phyloP scores from a whole-genome alignment of 2,329 filamentous ascomycete genomes.

The Pestalotiopsis fici region DNA sequence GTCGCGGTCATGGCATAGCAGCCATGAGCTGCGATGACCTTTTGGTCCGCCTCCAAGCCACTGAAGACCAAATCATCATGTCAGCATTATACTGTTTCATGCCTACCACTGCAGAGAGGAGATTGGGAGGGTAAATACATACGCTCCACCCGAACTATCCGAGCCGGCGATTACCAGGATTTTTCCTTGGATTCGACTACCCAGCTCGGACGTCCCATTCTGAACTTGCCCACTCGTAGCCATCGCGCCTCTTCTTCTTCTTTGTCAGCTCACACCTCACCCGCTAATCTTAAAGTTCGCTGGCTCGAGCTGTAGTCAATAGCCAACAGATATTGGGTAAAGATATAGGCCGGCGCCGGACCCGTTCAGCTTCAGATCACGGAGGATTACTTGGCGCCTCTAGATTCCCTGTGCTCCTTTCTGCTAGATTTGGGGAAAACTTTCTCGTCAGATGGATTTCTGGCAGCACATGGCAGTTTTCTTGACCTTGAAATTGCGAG shows the following conservation, averaged over 20 bases:
- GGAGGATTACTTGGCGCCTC: neutral
- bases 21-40: conserved; percentile 87
- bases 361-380: neutral
- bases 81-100: neutral
- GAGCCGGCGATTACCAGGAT: conserved; percentile 73
- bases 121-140: conserved; percentile 37
- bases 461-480: neutral
- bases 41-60: conserved; percentile 93
- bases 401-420: neutral
- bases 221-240: neutral
- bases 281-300: neutral
- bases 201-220: neutral
- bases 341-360: neutral
- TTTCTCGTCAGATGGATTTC: neutral
- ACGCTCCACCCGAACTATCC: conserved; percentile 76
- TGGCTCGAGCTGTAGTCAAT: neutral
- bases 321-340: neutral
- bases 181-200: neutral
- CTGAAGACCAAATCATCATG: conserved; percentile 43
- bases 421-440: neutral
- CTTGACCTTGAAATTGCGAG: neutral
- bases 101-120: neutral
- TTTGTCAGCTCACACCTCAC: neutral
- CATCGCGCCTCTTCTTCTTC: neutral
- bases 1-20: conserved; percentile 97